Percentiles rank a stretch among this genome's conserved stretches.
Evolutionary conservation across 2,329 filamentous ascomycete species (phyloP).

Genomic region (Cylindrodendrum hubeiense): DNA sequence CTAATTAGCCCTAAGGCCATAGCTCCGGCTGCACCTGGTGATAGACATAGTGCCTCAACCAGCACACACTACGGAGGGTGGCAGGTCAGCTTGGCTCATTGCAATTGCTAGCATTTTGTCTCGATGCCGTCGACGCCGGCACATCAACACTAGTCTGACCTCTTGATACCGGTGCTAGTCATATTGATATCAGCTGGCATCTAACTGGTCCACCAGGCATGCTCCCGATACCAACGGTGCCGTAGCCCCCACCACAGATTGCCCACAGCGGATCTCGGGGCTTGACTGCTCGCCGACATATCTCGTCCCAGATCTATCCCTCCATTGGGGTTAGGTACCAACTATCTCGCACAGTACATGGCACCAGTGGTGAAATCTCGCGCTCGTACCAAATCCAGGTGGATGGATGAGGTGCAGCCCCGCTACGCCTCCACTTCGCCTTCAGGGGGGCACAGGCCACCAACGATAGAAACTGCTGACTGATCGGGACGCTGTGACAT

Average conservation of each 20-base stretch:
- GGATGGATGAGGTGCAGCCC: background rate
- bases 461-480: background rate
- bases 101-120: background rate
- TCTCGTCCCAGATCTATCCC: background rate
- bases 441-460: background rate
- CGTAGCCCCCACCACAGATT: background rate
- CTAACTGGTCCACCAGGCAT: conserved; percentile 4
- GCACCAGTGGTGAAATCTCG: background rate
- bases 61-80: background rate
- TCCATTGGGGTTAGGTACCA: background rate
- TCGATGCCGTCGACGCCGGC: background rate
- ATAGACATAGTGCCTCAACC: background rate
- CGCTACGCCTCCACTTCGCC: background rate
- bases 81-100: background rate
- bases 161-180: conserved; percentile 1
- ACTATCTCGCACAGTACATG: background rate
- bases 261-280: background rate
- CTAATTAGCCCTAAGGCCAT: too few species aligned
- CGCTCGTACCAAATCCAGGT: background rate
- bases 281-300: background rate
- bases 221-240: conserved; percentile 7
- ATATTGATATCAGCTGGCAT: conserved; percentile 8
- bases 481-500: background rate
- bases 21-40: background rate
- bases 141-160: conserved; percentile 3